These are phyloP conservation scores for Dorcoceras hygrometricum DNA, from an alignment of 257 asterid genomes.

Conservation along the genomic window DNA sequence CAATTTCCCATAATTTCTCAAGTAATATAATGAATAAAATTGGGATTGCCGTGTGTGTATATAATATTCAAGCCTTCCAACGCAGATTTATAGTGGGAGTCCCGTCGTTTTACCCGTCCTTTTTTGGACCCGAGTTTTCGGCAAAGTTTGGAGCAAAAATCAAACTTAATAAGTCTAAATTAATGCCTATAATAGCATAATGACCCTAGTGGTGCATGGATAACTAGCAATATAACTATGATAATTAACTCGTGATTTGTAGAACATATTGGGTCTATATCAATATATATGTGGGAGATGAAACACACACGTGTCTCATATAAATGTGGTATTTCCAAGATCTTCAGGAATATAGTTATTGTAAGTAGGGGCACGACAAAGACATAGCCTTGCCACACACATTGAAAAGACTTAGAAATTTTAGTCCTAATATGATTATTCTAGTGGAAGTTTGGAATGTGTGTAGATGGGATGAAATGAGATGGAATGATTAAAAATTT, in stretches of 20 bases:
- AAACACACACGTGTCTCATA: not conserved
- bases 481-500: too few species aligned
- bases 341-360: not conserved
- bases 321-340: not conserved
- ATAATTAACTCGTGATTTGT: not conserved
- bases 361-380: not conserved
- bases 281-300: not conserved
- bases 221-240: too few species aligned
- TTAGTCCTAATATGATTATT: too few species aligned
- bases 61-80: not conserved
- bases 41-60: not conserved
- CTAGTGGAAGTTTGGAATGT: too few species aligned
- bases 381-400: not conserved
- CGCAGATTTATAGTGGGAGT: not conserved
- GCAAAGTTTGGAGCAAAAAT: slow-evolving; percentile 21
- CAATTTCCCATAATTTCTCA: slow-evolving; percentile 56
- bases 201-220: not conserved
- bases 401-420: too few species aligned
- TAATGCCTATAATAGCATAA: too few species aligned
- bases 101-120: slow-evolving; percentile 30
- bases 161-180: not conserved
- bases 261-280: not conserved
- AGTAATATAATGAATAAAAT: not conserved
- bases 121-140: slow-evolving; percentile 24
- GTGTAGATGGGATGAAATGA: too few species aligned